phyloP scores from a whole-genome alignment of 306 rosid species.

The Sicyos edulis region DNA sequence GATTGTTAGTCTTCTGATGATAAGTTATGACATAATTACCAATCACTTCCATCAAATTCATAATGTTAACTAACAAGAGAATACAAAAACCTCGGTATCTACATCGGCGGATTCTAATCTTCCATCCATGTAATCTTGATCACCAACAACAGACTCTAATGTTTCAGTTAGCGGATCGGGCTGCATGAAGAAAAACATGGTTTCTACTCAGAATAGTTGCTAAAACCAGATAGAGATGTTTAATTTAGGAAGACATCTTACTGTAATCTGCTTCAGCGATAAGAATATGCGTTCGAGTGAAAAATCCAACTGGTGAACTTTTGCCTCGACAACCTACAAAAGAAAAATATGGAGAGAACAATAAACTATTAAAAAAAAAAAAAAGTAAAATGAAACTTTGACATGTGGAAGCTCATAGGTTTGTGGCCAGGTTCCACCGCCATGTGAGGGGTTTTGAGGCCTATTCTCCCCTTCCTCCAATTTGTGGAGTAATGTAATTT shows the following conservation, averaged over 20 bases:
- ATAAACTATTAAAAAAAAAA: neutral
- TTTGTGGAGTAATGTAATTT: neutral
- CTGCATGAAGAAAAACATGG: constrained; percentile 34
- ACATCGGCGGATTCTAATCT: constrained; percentile 56
- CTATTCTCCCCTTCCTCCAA: neutral
- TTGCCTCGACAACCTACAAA: constrained; percentile 67
- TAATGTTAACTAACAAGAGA: constrained; percentile 10
- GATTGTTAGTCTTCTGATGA: neutral
- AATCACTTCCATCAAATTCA: neutral
- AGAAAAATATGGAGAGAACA: constrained; percentile 27
- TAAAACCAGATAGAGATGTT: constrained; percentile 2
- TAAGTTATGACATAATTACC: neutral
- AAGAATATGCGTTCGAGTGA: constrained; percentile 66
- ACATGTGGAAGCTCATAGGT: neutral
- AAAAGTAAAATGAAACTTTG: neutral
- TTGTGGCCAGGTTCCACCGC: neutral
- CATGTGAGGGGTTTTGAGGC: neutral
- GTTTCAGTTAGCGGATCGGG: constrained; percentile 82
- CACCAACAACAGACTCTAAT: constrained; percentile 78
- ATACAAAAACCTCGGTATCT: constrained; percentile 54
- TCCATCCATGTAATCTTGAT: constrained; percentile 46
- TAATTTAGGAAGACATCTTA: constrained; percentile 22
- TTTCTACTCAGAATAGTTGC: neutral
- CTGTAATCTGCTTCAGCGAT: constrained; percentile 76
- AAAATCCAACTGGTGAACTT: constrained; percentile 77